A percentile compares a stretch with the other conserved stretches of the same genome.
These are phyloP conservation scores for Saccharomyces hybrid DNA, from an alignment of 1,139 yeast genomes.

Conservation along the genomic window DNA sequence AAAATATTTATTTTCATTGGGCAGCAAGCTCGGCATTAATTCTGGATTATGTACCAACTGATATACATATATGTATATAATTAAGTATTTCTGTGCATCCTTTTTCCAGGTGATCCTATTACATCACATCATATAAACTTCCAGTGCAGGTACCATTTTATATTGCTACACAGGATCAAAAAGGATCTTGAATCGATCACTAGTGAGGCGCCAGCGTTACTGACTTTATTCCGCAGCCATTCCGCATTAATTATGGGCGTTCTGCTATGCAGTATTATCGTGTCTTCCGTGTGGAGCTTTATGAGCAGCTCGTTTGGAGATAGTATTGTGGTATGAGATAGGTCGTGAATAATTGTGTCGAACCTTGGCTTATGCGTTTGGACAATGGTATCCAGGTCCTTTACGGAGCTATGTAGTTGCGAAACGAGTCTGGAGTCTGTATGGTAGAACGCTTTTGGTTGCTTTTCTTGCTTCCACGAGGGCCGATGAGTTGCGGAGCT, in stretches of 20 bases:
- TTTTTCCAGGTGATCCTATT: background rate
- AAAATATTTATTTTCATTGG: conserved; percentile 30
- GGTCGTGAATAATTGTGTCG: background rate
- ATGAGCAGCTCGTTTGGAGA: background rate
- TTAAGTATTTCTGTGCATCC: background rate
- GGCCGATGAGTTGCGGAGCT: background rate
- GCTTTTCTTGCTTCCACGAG: background rate
- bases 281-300: background rate
- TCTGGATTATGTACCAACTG: conserved; percentile 4
- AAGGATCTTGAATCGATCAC: background rate
- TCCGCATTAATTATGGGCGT: background rate
- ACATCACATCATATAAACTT: conserved; percentile 2
- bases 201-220: background rate
- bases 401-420: background rate
- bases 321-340: background rate
- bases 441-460: background rate
- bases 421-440: background rate
- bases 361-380: background rate
- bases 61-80: conserved; percentile 2
- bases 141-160: conserved; percentile 14
- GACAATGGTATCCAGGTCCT: background rate
- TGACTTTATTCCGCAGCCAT: background rate
- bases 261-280: conserved; percentile 1
- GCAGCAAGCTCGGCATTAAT: conserved; percentile 14
- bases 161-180: background rate